phyloP scores from a whole-genome alignment of 805 yeast genomes.

The Priceomyces medius region DNA sequence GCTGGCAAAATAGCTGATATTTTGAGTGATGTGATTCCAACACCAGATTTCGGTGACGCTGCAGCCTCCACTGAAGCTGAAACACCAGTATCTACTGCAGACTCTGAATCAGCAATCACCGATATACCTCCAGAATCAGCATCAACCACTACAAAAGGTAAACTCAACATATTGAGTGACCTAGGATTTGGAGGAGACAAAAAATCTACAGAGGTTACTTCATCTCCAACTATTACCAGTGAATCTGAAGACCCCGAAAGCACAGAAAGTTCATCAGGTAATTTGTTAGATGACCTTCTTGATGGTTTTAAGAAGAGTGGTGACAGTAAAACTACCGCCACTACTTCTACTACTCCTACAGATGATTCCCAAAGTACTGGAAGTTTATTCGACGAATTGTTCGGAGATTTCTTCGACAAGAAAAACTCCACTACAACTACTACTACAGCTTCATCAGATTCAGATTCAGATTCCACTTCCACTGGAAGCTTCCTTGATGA shows the following conservation, averaged over 20 bases:
- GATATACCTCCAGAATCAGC: neutral
- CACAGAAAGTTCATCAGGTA: slow-evolving; percentile 7
- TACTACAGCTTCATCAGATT: slow-evolving; percentile 7
- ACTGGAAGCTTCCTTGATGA: slow-evolving; percentile 10
- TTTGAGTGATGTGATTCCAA: neutral
- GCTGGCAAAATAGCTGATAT: slow-evolving; percentile 7
- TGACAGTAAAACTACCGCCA: slow-evolving; percentile 1
- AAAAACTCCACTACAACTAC: slow-evolving; percentile 9
- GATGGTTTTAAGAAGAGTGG: slow-evolving; percentile 2
- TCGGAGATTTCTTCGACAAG: slow-evolving; percentile 13
- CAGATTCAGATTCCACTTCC: slow-evolving; percentile 10
- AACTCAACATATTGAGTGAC: too few relatives aligned
- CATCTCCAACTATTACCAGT: slow-evolving; percentile 5
- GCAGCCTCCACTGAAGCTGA: neutral
- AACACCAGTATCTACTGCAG: neutral
- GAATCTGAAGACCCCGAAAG: neutral
- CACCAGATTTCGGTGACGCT: too few relatives aligned
- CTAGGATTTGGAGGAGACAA: too few relatives aligned
- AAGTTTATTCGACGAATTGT: slow-evolving; percentile 11
- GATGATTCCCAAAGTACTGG: slow-evolving; percentile 7
- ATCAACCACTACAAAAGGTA: neutral
- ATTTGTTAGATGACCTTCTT: slow-evolving; percentile 7
- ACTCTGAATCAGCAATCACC: slow-evolving; percentile 3
- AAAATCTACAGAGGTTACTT: slow-evolving; percentile 1
- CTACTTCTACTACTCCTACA: slow-evolving; percentile 6